Evolutionary conservation across 2,329 filamentous ascomycete species (phyloP), one percentile per base, ranked within the genome.

Genomic region (Neonectria neomacrospora): DNA sequence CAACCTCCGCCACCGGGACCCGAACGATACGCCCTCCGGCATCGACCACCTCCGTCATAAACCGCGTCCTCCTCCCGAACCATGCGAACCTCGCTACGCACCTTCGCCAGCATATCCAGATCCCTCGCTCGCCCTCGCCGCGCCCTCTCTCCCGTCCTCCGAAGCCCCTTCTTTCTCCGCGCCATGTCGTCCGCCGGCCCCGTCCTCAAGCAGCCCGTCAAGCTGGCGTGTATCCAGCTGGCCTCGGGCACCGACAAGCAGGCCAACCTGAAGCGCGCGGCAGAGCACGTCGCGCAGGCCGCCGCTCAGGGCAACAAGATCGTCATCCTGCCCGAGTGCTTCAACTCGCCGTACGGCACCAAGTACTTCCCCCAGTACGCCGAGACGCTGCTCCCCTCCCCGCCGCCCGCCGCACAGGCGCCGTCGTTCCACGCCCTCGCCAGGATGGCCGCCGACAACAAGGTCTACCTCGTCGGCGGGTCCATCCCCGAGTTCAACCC

Each of bases 291-390:
- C 62, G 86, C 93, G 66, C 90, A 93, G 77, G 95, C 96, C 5
- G 90, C 93, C 23, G 79, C 82, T 26, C 82, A 82, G 3, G 95
- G 95, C 70, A 93, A 95, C 64, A 89, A 91, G 61, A 89, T 99
- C 63, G 90, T 98, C 68, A 93, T 98, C 34, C 87, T 99, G 18
- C 96, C 96, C 37, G 96, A 99, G 82, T 99, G 96, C 85, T 99
- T 99, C 88, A 99, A 99, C 83, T 96, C 92, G 44, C 96, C 96
- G 9, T 99, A 99, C 80, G 96, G 96, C 70, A 94, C 90, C 69
- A 79, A 93, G 75, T 94, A 90, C 84, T 99, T 99, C 81, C 91
- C 94, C 57, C 87, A 90, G 65, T 98, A 98, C 79, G 94, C 96
- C 70, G 96, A 99, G 80, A 90, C 88, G 1, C 89, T 98, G n/a